Evolutionary conservation across 83 land plant genomes (phyloP).

Genomic region (Larix sibirica): DNA sequence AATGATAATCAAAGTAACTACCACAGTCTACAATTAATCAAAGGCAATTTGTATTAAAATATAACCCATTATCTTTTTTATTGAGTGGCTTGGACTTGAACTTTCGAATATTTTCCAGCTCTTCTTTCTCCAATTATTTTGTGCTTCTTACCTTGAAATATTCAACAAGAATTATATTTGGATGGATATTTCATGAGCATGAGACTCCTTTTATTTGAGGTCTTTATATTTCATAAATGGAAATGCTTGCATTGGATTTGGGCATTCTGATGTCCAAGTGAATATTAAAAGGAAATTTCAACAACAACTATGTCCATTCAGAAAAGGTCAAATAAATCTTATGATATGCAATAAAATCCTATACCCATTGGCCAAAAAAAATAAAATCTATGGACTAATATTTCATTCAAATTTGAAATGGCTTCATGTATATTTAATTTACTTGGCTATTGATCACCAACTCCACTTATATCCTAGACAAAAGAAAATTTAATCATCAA

Average conservation of each 20-base stretch:
- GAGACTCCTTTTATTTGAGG: neutral
- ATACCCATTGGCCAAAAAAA: no score
- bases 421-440: no score
- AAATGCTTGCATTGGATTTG: neutral
- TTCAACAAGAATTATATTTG: neutral
- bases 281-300: neutral
- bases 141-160: slow-evolving; percentile 65
- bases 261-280: neutral
- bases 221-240: neutral
- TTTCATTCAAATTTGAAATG: no score
- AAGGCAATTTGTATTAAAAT: neutral
- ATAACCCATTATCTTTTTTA: slow-evolving; percentile 60
- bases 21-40: no score
- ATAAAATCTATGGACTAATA: no score
- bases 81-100: slow-evolving; percentile 93
- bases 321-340: no score
- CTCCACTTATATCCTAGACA: neutral
- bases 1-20: neutral
- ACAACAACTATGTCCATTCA: neutral
- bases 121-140: slow-evolving; percentile 79
- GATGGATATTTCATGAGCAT: neutral
- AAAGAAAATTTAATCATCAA: neutral
- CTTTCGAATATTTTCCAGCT: slow-evolving; percentile 69
- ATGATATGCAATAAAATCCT: no score
- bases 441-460: neutral